Evolutionary conservation across 2,329 filamentous ascomycete genomes (phyloP), one percentile per base, ranked within the genome.

Genomic region (Xylariomycetidae sp.): DNA sequence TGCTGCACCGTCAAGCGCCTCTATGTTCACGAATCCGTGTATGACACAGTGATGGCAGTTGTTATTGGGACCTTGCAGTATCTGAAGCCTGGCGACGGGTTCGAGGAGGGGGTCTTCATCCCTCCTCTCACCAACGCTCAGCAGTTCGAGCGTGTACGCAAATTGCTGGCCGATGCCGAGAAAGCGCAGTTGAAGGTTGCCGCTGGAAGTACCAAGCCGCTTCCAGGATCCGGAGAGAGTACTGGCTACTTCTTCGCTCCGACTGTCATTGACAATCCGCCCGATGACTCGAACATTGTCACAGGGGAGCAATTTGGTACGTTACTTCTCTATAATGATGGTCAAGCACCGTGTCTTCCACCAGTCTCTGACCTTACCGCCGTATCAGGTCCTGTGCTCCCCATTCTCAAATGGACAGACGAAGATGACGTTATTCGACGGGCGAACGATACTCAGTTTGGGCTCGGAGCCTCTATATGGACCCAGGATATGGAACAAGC

Each of bases 381-480:
- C 10, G 7, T 19, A 29, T n/a, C 26, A 44, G 40, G 51, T n/a
- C 64, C 64, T 7, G 61, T 69, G 35, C 42, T 68, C 0, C 64
- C 65, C 0, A 53, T 61, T 2, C 53, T 64, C 39, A 63, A 60
- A 13, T 70, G 61, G 58, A 48, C 49, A 4, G 56, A 62, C 17
- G 61, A 67, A 34, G 58, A 59, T 19, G 66, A 69, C 23, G 64
- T 67, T 27, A 61, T 70, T 42, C 41, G 39, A 19, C 52, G 64
- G 17, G 65, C 63, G 23, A 75, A 75, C 53, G 50, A 67, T 51
- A 67, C 61, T 17, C 61, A 67, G 25, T 60, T 59, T 7, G 70
- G 71, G 28, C 64, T 76, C 2, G 71, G 65, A 28, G 70, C 69
- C 20, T 71, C 65, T 19, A 67, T 75, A n/a, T 75, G 67, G 64